Evolutionary conservation across 495 filamentous ascomycete genomes (phyloP), one percentile per base, ranked within the genome.

Genomic region (Podospora bellae-mahoneyi): DNA sequence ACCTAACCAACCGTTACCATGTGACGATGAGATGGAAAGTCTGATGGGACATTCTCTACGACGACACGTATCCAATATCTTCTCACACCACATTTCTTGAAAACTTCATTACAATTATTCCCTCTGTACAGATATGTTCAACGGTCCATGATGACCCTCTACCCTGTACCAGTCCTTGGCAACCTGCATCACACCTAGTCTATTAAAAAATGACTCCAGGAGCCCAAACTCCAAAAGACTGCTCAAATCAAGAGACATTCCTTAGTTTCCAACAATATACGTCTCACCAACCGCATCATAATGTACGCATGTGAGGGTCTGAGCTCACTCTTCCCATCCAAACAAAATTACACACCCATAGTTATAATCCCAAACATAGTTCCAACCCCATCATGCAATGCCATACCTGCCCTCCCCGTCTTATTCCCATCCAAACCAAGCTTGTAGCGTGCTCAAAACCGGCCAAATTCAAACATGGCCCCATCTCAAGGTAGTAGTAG

Each of bases 401-500:
- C 20, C 39, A 16, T 48, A 10, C 34, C 5, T 39, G 5, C 10
- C 34, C 34, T 13, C 39, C 13, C 39, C 39, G 9, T 48, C 5
- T 48, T 48, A 48, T 48, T 48, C 39, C 39, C 39, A 48, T 13
- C 5, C 9, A 48, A 18, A 58, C 23, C 55, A 58, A 58, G 18
- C n/a, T n/a, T 0, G 55, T 9, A 58, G 5, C 55, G 55, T 26
- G 18, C 7, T 58, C 23, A 23, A 32, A 20, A 20, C n/a, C 48
- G 23, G 26, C 20, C 39, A 64, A 15, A 20, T 23, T 23, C 23
- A 2, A 62, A 28, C 23, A 23, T 23, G 23, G 23, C 19, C 16
- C 26, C 16, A 59, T 64, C 19, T 66, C 0, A 70, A 58, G 44
- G 67, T 15, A 27, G 62, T 68, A 18, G 7, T 20, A 5, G 15